phyloP scores from a whole-genome alignment of 2,329 filamentous ascomycete genomes.

The Cytospora mali region DNA sequence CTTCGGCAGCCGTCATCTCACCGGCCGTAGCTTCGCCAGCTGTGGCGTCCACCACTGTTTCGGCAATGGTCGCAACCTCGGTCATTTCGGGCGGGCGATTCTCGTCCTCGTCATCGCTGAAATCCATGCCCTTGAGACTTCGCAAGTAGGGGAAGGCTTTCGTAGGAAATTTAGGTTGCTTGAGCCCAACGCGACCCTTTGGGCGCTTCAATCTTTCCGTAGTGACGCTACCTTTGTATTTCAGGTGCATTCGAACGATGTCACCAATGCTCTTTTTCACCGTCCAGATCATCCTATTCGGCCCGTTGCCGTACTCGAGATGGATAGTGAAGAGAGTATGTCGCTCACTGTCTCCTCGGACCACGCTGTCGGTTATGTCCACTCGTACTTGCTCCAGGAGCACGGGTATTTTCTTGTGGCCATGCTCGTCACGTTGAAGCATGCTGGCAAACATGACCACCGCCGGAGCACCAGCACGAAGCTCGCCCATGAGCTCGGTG shows the following conservation, averaged over 20 bases:
- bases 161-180: slow-evolving; percentile 86
- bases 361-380: slow-evolving; percentile 76
- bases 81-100: slow-evolving; percentile 41
- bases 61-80: slow-evolving; percentile 18
- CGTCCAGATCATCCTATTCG: slow-evolving; percentile 96
- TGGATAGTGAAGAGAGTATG: slow-evolving; percentile 91
- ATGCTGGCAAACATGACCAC: slow-evolving; percentile 95
- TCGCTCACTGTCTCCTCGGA: slow-evolving; percentile 63
- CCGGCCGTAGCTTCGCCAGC: slow-evolving; percentile 48
- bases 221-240: slow-evolving; percentile 85
- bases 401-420: slow-evolving; percentile 92
- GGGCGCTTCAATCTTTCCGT: slow-evolving; percentile 71
- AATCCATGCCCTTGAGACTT: slow-evolving; percentile 74
- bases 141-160: slow-evolving; percentile 89
- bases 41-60: slow-evolving; percentile 43
- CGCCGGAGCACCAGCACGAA: slow-evolving; percentile 88
- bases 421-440: slow-evolving; percentile 96
- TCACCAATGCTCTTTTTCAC: slow-evolving; percentile 85
- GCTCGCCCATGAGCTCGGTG: slow-evolving; percentile 91
- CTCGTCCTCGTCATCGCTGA: slow-evolving; percentile 73
- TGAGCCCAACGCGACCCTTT: slow-evolving; percentile 68
- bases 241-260: slow-evolving; percentile 88
- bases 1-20: slow-evolving; percentile 60
- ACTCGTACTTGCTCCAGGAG: slow-evolving; percentile 94
- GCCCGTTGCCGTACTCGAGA: slow-evolving; percentile 92